Percentiles rank a stretch among this genome's conserved stretches.
These are phyloP conservation scores for Cadophora sp. DNA, from an alignment of 2,329 filamentous ascomycete species.

Conservation along the genomic window DNA sequence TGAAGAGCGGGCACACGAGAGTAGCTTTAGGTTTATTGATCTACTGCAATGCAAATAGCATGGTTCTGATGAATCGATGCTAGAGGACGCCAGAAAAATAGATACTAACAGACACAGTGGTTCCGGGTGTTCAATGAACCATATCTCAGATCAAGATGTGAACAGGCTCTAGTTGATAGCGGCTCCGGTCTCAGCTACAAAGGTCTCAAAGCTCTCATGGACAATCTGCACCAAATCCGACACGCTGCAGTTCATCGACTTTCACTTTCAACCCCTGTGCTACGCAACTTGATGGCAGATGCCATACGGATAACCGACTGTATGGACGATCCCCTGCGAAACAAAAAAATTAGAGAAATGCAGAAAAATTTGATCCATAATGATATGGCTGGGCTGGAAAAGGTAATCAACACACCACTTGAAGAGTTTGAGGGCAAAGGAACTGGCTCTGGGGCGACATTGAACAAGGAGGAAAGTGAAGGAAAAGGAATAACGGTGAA, in stretches of 20 bases:
- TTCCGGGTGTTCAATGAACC: background rate
- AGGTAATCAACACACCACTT: background rate
- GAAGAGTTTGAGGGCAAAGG: background rate
- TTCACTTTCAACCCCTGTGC: too few species aligned
- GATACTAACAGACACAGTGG: background rate
- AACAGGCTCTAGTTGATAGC: background rate
- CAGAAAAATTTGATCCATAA: background rate
- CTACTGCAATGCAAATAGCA: too few species aligned
- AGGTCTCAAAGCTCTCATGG: background rate
- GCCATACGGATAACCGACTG: background rate
- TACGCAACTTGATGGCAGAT: background rate
- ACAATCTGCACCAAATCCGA: background rate
- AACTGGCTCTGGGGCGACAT: background rate
- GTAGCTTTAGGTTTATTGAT: too few species aligned
- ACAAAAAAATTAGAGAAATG: conserved; percentile 7
- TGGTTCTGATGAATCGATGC: too few species aligned
- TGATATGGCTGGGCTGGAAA: background rate
- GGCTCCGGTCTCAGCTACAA: background rate
- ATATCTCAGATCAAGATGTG: too few species aligned
- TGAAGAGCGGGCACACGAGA: too few species aligned
- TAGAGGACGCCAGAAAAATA: too few species aligned
- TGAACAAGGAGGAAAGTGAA: background rate
- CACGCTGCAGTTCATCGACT: conserved; percentile 7
- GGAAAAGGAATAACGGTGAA: background rate
- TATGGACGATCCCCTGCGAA: background rate